Evolutionary conservation across 2,329 filamentous ascomycete genomes (phyloP).

Genomic region (Aaosphaeria pasadenensis): DNA sequence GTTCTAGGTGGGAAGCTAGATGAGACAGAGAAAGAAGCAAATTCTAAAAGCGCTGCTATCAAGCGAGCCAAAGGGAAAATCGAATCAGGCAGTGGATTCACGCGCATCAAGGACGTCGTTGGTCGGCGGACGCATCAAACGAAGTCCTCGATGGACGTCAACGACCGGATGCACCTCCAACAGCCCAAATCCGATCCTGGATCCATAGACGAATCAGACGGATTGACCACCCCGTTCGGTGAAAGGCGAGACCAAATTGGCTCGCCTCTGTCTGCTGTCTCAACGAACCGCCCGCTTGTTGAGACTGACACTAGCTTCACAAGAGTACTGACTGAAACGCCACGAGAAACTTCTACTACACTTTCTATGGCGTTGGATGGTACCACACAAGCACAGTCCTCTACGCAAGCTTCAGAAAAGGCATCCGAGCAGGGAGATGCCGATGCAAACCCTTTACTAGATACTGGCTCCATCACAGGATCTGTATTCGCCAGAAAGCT

Average conservation of each 20-base stretch:
- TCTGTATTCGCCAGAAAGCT: constrained; percentile 49
- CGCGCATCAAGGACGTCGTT: constrained; percentile 82
- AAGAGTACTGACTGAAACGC: constrained; percentile 32
- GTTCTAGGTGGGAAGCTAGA: no score
- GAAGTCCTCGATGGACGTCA: constrained; percentile 37
- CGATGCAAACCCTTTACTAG: constrained; percentile 36
- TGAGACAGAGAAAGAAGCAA: constrained; percentile 22
- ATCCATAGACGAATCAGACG: background rate
- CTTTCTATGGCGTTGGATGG: constrained; percentile 6
- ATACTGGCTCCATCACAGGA: constrained; percentile 55
- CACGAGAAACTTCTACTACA: constrained; percentile 22
- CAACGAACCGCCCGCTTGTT: no score
- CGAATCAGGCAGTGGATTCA: constrained; percentile 78
- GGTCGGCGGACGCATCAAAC: constrained; percentile 50
- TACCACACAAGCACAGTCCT: background rate
- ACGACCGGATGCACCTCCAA: constrained; percentile 18
- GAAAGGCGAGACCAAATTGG: background rate
- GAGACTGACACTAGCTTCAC: constrained; percentile 14
- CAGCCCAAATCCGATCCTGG: constrained; percentile 15
- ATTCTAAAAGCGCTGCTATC: constrained; percentile 63
- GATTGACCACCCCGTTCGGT: background rate
- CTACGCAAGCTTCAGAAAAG: constrained; percentile 4
- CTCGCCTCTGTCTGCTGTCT: background rate
- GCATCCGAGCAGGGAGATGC: constrained; percentile 12
- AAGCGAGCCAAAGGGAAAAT: constrained; percentile 76